Percentiles rank a stretch among this genome's conserved stretches.
phyloP scores from a whole-genome alignment of 1,284 basidiomycete genomes.

The Mycosarcoma mackinlayi region DNA sequence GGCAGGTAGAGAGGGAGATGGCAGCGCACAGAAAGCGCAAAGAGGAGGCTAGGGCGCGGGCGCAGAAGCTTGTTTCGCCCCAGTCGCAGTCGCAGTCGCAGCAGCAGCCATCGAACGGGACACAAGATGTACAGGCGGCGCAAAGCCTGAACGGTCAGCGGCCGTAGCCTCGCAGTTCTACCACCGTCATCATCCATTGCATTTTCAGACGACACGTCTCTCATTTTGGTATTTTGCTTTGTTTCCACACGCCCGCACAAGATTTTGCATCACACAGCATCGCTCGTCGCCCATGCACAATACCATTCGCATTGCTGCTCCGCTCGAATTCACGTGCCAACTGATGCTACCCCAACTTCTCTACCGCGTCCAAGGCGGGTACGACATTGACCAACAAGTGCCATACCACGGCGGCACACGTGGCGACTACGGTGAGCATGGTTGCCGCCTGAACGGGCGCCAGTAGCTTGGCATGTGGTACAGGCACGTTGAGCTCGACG shows the following conservation, averaged over 20 bases:
- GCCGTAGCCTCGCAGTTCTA: too few relatives aligned
- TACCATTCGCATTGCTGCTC: not conserved
- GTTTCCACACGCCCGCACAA: not conserved
- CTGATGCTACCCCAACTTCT: slow-evolving; percentile 5
- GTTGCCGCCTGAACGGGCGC: slow-evolving; percentile 15
- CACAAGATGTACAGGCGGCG: not conserved
- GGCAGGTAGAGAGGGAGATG: slow-evolving; percentile 40
- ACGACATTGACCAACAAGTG: slow-evolving; percentile 10
- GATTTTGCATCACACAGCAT: not conserved
- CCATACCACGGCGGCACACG: not conserved
- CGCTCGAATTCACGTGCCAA: not conserved
- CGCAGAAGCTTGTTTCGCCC: slow-evolving; percentile 14
- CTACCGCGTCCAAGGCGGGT: slow-evolving; percentile 9
- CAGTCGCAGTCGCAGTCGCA: not conserved
- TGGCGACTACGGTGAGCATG: slow-evolving; percentile 2
- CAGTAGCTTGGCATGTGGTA: not conserved
- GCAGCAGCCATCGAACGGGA: not conserved
- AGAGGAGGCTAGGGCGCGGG: slow-evolving; percentile 26
- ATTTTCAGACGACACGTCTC: too few relatives aligned
- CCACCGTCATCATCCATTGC: too few relatives aligned
- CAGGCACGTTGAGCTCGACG: slow-evolving; percentile 7
- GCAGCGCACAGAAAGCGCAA: slow-evolving; percentile 29
- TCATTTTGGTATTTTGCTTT: too few relatives aligned
- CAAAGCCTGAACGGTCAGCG: too few relatives aligned
- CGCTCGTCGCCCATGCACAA: not conserved